Evolutionary conservation across 2,329 filamentous ascomycete genomes (phyloP), one percentile per base, ranked within the genome.

Genomic region (Hypoxylon sp.): DNA sequence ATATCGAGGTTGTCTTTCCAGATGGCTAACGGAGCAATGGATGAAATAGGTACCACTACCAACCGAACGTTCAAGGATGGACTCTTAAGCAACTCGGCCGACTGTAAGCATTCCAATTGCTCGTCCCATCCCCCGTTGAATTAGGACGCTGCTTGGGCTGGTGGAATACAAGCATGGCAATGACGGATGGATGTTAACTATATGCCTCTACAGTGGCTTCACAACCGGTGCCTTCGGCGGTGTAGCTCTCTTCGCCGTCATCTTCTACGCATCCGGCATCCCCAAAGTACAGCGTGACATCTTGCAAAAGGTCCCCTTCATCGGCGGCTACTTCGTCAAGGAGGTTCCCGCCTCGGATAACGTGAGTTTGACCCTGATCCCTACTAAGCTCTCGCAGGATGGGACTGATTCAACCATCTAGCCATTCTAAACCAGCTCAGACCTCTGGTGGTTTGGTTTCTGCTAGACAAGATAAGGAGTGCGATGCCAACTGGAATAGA

Each of bases 261-360:
- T 86, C 63, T 83, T 81, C 76, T 83, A 75, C 68, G 75, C 80
- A 59, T 85, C 82, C 29, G 83, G 84, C 61, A 79, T 87, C 37
- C 84, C 84, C 60, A 78, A 76, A 68, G 74, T 87, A 60, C 74
- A 82, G 70, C 68, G 67, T 36, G 84, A 88, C 63, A 75, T 88
- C 58, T 77, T 87, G 15, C 57, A 84, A 80, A 81, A 82, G 70
- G 57, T 86, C 13, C 83, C 83, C 59, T 55, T 81, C 61, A 58
- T 86, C 52, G 76, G 77, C 59, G 55, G 63, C 37, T 72, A 75
- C 71, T 86, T 78, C 69, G 63, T 75, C 63, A 77, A 79, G 68
- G 74, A 82, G 66, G 63, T 81, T 61, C 78, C 81, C 62, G 74
- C 83, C 52, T 80, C 82, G 53, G 83, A 87, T 73, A 86, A 84